A percentile compares a stretch with the other conserved stretches of the same genome.
Conservation (phyloP, 148 eudicot species). For the Rhododendron ferrugineum region DNA sequence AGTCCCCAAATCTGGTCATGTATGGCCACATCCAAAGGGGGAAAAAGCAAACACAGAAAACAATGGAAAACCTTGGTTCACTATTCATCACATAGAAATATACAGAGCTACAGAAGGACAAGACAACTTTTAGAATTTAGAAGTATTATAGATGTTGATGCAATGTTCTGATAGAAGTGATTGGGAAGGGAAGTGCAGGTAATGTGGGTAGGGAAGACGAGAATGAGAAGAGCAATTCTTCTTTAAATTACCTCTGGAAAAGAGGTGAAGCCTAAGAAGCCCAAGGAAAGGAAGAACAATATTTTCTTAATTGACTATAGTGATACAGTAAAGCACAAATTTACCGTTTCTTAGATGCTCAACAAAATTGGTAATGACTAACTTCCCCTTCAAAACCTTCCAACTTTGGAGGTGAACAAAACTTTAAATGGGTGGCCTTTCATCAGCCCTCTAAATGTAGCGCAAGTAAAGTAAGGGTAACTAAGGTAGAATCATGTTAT, state of each 20-base stretch:
- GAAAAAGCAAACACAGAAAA: not conserved
- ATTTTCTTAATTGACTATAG: not conserved
- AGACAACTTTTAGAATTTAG: not conserved
- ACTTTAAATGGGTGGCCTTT: not conserved
- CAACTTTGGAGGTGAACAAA: not conserved
- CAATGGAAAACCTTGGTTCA: not conserved
- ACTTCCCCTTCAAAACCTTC: not conserved
- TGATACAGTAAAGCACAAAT: not conserved
- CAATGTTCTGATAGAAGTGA: conserved; percentile 1
- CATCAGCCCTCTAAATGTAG: not conserved
- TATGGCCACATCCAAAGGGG: not conserved
- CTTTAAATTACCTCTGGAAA: not conserved
- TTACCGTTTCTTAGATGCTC: not conserved
- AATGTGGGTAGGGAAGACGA: not conserved
- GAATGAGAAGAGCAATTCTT: not conserved
- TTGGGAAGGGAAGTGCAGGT: not conserved
- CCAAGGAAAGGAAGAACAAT: not conserved
- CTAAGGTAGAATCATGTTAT: not conserved
- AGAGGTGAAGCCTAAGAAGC: not conserved
- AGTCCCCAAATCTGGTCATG: not conserved
- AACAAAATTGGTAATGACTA: not conserved
- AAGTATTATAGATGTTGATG: not conserved
- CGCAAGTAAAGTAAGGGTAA: not conserved
- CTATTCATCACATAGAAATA: not conserved
- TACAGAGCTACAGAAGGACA: not conserved